Base-by-base conservation (phyloP, 2,329 filamentous ascomycete genomes). In the Nannizziopsis arthrosporioides region DNA sequence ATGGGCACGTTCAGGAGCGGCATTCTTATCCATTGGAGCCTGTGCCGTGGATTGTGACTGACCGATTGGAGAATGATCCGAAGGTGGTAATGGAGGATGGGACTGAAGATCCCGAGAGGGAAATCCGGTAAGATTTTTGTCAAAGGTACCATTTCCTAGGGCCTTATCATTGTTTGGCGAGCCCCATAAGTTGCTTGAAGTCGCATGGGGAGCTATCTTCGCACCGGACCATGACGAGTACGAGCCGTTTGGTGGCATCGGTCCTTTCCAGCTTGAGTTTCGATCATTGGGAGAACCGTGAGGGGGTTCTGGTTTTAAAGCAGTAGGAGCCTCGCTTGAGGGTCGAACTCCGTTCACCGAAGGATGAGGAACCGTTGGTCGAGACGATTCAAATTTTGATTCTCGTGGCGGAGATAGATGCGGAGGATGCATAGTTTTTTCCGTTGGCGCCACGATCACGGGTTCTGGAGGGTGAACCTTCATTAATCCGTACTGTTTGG, bases 141-240 rank as follows among this genome's bases (percentile, higher is more conserved):
- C 76, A 55, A 82, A 82, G 1, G 77, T 79, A 27, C 78, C 78
- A 61, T 81, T 82, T 12, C 78, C 78, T 36, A 82, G 70, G 19
- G 75, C 73, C 55, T 74, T 72, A 52, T 77, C 74, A 56, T 70
- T 70, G 46, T 67, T 71, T 34, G 74, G 67, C 34, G 74, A 70
- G 48, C 78, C 78, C 78, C 78, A 82, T 30, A 79, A 73, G 22
- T 17, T 48, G 54, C 76, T 78, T 46, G 67, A 59, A 53, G 65
- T 53, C 36, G 65, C 54, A 46, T 63, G 56, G 22, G 67, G 51
- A 31, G 62, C 55, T 27, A 69, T 58, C 38, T 65, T 68, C 4
- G 61, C 44, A 35, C 63, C 54, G 40, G 64, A 53, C 68, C 66
- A 67, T 8, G 65, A 61, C 8, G 63, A 56, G 52, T 67, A 68